Base-by-base conservation (phyloP, 2,329 filamentous ascomycete species). In the Daldinia eschscholtzii region DNA sequence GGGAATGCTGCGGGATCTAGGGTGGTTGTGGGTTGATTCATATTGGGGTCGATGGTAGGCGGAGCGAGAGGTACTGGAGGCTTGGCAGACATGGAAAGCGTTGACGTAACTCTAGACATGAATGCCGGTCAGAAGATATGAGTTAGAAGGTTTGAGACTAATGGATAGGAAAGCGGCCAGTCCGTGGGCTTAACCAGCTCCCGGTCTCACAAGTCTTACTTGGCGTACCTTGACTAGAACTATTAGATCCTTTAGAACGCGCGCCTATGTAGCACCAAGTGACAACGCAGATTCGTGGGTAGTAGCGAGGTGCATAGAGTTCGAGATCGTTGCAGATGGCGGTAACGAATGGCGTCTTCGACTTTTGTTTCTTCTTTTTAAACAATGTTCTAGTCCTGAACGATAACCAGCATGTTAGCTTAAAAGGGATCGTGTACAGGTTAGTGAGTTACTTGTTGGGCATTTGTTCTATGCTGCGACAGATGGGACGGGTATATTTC, bases 81-180 rank as follows among this genome's bases (percentile, higher is more conserved):
- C 68, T 74, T 71, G 64, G 71, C 65, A 23, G 70, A 72, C 68
- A 73, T 74, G 63, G 63, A 57, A 28, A 15, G 59, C 30, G 48
- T 68, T 61, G 65, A 73, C 57, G 65, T 50, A 73, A 62, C 42
- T 57, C 57, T 59, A 64, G 41, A 61, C 44, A 55, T 50, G 63
- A 48, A 26, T 57, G 42, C 59, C 50, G 4, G 63, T 66, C 48
- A 68, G 64, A 65, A 18, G 52, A 62, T 41, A 55, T 30, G 55
- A 2, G 6, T 9, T 2, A 48, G 50, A 69, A 63, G 46, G 66
- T 63, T 66, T 58, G 30, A 52, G 52, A 63, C 50, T 60, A 69
- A 37, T 39, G 20, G 15, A 63, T 63, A n/a, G 35, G 33, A 52
- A 28, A 37, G 37, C 57, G 55, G 44, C 52, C 35, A 68, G 41